Evolutionary conservation across 2,329 filamentous ascomycete species (phyloP), one percentile per base, ranked within the genome.

Genomic region (Aphanocladium album): DNA sequence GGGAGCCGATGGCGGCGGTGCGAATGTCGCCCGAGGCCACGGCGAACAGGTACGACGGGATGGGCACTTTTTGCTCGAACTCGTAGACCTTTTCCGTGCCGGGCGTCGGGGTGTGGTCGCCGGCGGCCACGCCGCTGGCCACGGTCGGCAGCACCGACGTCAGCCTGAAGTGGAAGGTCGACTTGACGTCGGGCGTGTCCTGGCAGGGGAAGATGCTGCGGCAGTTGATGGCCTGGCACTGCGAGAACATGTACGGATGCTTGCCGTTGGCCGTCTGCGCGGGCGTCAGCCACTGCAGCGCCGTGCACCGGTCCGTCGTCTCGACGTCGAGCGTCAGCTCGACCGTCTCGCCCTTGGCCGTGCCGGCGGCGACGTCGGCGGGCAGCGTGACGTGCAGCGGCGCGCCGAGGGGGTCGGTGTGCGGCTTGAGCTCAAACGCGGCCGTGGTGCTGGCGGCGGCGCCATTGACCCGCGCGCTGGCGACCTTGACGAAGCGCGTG

Each of bases 111-210:
- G 74, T 73, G 47, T 80, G 75, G 56, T 76, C 72, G 33, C 74
- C 74, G 17, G 80, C 78, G 6, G 81, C 76, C 19, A 98, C 82
- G 60, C 95, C 95, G 69, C 91, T 96, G 35, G 93, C 93, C 60
- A 98, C 85, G n/a, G 97, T 93, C 0, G 92, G 91, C 16, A 96
- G 83, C 5, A 89, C 86, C 25, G 92, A 97, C 27, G 87, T 87
- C 70, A 99, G 89, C 69, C 88, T 89, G 79, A 97, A 97, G 64
- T 88, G 87, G 75, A 93, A 92, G 1, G 92, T 96, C n/a, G 90
- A 92, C 79, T 99, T 99, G 69, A 97, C 90, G 72, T 97, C 93
- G 3, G 95, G 95, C 1, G 95, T 98, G 72, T 99, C 95, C 78
- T 98, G 93, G 76, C 93, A 98, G 7, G 95, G 95, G 74, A 98